Base-by-base conservation (phyloP, 2,329 filamentous ascomycete genomes). In the Simplicillium sp. region DNA sequence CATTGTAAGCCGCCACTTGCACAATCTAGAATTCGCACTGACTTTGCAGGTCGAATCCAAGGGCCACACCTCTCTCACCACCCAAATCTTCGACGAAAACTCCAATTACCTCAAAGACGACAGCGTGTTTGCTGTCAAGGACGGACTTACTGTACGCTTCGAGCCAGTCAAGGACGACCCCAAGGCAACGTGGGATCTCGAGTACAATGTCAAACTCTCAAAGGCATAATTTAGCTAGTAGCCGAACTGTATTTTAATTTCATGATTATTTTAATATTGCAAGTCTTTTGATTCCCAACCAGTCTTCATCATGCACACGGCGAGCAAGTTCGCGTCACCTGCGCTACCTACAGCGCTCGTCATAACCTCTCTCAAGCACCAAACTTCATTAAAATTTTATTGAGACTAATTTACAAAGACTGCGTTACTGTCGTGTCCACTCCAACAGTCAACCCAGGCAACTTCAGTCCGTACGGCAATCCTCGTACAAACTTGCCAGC, bases 31-130 rank as follows among this genome's bases (percentile, higher is more conserved):
- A 16, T 12, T 2, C 16, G 9, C 7, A 5, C 25, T 20, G 28
- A 18, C 1, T 15, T 20, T 7, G 6, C 15, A 62, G 61, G 58
- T 67, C 37, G 67, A 70, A 20, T 66, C 69, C 11, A 67, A 73
- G 2, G 73, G 73, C 7, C 80, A 82, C 65, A 82, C 78, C 52
- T 68, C 80, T 0, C 71, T 94, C 37, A 83, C 81, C 0, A 73
- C 71, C 1, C 85, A 92, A 58, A 79, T 92, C 41, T 90, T 87
- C 55, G 83, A 87, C 56, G 65, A 69, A 43, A 68, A 75, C 46
- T 77, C 80, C 58, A 68, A 73, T 46, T 80, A 84, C 50, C 65
- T 86, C 16, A 50, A 50, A 6, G 62, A 66, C 34, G 73, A 77
- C 47, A 62, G 65, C 5, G 72, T 74, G 8, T 77, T 73, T 44